Conservation (phyloP, 345 rosid species). For the Melaleuca quinquenervia region DNA sequence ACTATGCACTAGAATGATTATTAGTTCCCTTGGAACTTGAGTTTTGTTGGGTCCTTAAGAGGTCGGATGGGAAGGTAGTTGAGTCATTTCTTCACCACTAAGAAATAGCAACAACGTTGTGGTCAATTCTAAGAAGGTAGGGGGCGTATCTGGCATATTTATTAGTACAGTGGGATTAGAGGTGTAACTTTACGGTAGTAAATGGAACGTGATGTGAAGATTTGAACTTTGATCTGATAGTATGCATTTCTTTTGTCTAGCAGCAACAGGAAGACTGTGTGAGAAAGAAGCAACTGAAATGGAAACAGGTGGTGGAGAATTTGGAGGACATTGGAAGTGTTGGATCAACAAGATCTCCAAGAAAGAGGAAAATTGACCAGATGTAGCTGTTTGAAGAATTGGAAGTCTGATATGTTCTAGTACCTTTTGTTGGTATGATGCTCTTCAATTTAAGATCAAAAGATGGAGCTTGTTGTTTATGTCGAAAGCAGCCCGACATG, state of each 20-base stretch:
- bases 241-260: accelerated
- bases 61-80: no score
- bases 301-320: neutral
- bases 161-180: accelerated
- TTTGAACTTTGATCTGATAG: neutral
- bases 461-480: no score
- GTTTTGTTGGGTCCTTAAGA: neutral
- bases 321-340: neutral
- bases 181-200: accelerated
- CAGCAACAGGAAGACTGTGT: neutral
- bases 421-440: no score
- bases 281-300: neutral
- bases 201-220: neutral
- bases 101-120: accelerated
- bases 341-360: neutral
- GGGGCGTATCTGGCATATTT: neutral
- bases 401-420: no score
- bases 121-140: neutral
- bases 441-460: no score
- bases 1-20: accelerated
- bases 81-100: no score
- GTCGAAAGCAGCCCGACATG: no score
- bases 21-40: neutral
- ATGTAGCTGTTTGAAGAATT: neutral
- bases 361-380: neutral